A percentile compares a stretch with the other conserved stretches of the same genome.
Conservation (phyloP, 2,329 filamentous ascomycete genomes). For the Fusarium heterosporum region DNA sequence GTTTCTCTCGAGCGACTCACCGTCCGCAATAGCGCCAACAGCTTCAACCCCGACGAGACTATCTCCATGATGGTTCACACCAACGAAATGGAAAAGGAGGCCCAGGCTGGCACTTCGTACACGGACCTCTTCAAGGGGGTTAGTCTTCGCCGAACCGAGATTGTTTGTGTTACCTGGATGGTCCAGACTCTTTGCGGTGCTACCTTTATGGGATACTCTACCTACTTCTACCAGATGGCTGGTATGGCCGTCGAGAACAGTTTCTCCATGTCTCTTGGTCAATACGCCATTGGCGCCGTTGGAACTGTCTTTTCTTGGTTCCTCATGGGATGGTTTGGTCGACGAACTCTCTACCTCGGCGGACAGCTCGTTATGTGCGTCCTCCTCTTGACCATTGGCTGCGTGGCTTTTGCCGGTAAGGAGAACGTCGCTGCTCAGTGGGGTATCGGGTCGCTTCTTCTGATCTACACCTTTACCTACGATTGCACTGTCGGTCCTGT, state of each 20-base stretch:
- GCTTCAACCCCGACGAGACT: slow-evolving; percentile 57
- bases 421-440: slow-evolving; percentile 60
- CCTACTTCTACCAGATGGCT: slow-evolving; percentile 61
- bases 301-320: slow-evolving; percentile 61
- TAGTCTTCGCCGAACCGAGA: slow-evolving; percentile 60
- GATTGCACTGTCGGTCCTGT: slow-evolving; percentile 63
- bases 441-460: slow-evolving; percentile 60
- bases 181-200: slow-evolving; percentile 56
- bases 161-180: slow-evolving; percentile 59
- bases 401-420: slow-evolving; percentile 66
- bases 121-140: slow-evolving; percentile 60
- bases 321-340: slow-evolving; percentile 57
- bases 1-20: slow-evolving; percentile 55
- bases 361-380: slow-evolving; percentile 62
- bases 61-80: slow-evolving; percentile 65
- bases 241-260: slow-evolving; percentile 55
- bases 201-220: slow-evolving; percentile 69
- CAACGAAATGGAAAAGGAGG: slow-evolving; percentile 60
- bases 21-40: slow-evolving; percentile 50
- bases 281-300: slow-evolving; percentile 58
- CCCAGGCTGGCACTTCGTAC: slow-evolving; percentile 57
- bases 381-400: slow-evolving; percentile 57
- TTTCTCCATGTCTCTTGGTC: slow-evolving; percentile 56
- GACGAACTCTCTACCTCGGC: slow-evolving; percentile 58
- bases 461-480: slow-evolving; percentile 59